A percentile compares a stretch with the other conserved stretches of the same genome.
Evolutionary conservation across 345 rosid species (phyloP).

Genomic region (Populus euphratica): DNA sequence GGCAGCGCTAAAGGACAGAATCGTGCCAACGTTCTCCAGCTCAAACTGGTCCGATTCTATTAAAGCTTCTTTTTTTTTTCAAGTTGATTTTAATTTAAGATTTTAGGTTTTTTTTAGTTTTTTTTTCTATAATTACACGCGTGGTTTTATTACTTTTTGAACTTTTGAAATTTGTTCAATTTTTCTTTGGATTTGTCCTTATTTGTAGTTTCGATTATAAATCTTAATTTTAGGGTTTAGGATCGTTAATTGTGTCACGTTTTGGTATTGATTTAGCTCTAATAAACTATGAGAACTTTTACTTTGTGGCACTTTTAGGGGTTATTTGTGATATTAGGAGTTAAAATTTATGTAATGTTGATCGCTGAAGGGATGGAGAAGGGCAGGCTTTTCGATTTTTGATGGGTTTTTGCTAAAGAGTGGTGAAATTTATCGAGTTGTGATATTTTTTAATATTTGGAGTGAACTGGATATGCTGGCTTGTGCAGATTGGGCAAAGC

Average conservation of each 20-base stretch:
- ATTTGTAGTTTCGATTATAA: not conserved
- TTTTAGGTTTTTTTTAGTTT: not conserved
- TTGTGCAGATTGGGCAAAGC: constrained; percentile 88
- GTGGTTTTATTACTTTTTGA: not conserved
- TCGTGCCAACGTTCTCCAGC: constrained; percentile 92
- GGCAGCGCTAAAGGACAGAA: constrained; percentile 84
- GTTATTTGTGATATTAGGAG: not conserved
- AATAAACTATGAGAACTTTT: not conserved
- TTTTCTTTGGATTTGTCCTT: not conserved
- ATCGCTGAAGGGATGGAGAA: not conserved
- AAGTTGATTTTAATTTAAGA: not conserved
- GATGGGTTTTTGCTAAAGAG: not conserved
- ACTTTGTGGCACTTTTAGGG: not conserved
- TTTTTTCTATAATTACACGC: not conserved
- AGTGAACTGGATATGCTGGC: constrained; percentile 6
- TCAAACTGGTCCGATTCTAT: constrained; percentile 60
- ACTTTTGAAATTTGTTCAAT: not conserved
- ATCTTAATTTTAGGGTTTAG: not conserved
- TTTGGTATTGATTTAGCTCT: not conserved
- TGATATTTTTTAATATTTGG: not conserved
- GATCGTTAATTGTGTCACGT: not conserved
- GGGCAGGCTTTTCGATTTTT: not conserved
- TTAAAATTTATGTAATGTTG: not conserved
- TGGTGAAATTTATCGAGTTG: not conserved
- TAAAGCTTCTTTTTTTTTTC: not conserved